Conservation (phyloP, 495 filamentous ascomycete genomes). For the Aspergillus sparsus region DNA sequence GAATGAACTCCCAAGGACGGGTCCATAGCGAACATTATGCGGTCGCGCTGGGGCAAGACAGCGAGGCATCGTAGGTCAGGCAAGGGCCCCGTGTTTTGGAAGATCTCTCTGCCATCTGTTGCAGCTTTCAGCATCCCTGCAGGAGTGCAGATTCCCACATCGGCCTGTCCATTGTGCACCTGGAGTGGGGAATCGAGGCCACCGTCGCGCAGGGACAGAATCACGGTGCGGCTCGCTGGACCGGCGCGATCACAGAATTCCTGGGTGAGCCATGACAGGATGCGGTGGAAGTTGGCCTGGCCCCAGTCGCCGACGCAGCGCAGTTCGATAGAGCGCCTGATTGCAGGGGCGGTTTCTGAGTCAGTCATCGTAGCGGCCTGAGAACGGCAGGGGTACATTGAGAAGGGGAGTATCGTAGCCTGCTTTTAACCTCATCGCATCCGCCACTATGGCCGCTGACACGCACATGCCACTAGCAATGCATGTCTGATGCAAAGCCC, state of each 20-base stretch:
- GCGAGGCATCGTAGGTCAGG: conserved; percentile 7
- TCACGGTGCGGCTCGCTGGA: conserved; percentile 3
- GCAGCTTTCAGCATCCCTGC: not conserved
- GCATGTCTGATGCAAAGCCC: not conserved
- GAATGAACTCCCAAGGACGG: conserved; percentile 6
- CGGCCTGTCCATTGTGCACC: conserved; percentile 6
- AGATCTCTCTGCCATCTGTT: not conserved
- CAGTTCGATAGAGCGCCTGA: conserved; percentile 11
- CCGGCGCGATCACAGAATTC: conserved; percentile 21
- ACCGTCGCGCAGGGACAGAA: conserved; percentile 9
- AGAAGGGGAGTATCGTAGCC: not conserved
- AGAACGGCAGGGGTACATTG: not conserved
- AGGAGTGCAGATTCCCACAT: conserved; percentile 11
- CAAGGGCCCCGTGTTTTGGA: conserved; percentile 2
- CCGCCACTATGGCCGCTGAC: not conserved
- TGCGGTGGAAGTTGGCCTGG: conserved; percentile 19
- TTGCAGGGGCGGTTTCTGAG: conserved; percentile 6
- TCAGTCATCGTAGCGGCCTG: too few species aligned
- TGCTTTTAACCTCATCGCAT: not conserved
- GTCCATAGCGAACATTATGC: conserved; percentile 15
- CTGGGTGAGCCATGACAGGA: conserved; percentile 18
- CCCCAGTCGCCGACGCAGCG: conserved; percentile 19
- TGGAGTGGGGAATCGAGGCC: conserved; percentile 6
- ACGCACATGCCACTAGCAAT: too few species aligned
- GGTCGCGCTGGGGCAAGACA: conserved; percentile 15